Conservation (phyloP, 805 yeast species). For the Priceomyces medius region DNA sequence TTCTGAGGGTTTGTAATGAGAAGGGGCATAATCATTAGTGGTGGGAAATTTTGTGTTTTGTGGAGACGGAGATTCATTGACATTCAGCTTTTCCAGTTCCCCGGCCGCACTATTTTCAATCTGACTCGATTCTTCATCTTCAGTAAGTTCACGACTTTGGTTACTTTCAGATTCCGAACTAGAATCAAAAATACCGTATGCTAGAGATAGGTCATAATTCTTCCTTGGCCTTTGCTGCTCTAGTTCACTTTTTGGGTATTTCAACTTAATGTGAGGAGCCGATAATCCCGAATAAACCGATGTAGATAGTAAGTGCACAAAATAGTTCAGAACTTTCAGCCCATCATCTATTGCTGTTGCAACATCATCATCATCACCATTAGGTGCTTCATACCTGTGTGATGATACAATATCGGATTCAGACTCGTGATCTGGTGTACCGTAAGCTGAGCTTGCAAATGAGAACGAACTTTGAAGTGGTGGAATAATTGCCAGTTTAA, state of each 20-base stretch:
- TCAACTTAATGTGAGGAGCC: slow-evolving; percentile 8
- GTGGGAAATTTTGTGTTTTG: background rate
- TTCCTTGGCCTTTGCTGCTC: slow-evolving; percentile 1
- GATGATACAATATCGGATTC: background rate
- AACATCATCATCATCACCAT: slow-evolving; percentile 13
- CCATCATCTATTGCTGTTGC: slow-evolving; percentile 14
- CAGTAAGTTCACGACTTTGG: background rate
- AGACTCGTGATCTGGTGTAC: background rate
- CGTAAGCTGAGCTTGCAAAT: slow-evolving; percentile 1
- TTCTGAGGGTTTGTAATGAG: no score
- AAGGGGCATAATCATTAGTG: no score
- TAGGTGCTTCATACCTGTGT: slow-evolving; percentile 5
- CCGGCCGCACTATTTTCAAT: background rate
- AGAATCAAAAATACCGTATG: slow-evolving; percentile 1
- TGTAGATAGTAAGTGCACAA: slow-evolving; percentile 29
- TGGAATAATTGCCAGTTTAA: slow-evolving; percentile 9
- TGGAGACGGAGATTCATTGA: background rate
- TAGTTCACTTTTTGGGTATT: slow-evolving; percentile 2
- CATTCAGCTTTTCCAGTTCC: background rate
- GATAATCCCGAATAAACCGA: slow-evolving; percentile 30
- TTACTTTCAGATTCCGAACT: slow-evolving; percentile 1
- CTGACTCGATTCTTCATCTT: background rate
- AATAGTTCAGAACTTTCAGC: slow-evolving; percentile 20
- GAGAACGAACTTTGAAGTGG: slow-evolving; percentile 10
- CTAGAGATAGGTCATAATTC: background rate